Conservation (phyloP, 306 rosid genomes). For the Argentina anserina region DNA sequence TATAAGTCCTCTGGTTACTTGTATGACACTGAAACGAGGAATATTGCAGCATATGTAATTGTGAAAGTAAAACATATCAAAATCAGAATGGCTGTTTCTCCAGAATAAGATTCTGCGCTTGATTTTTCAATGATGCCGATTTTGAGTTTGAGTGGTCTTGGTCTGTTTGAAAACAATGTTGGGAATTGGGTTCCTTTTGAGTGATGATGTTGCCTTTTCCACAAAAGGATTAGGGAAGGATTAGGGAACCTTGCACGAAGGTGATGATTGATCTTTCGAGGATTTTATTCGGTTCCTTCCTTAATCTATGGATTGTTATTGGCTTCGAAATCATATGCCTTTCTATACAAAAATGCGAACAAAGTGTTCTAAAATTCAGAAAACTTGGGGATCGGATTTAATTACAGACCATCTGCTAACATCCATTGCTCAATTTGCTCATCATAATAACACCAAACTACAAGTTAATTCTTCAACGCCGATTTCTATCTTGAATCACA, state of each 20-base stretch:
- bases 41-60: neutral
- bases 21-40: constrained; percentile 13
- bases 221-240: constrained; percentile 24
- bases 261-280: constrained; percentile 29
- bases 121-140: neutral
- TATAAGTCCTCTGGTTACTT: constrained; percentile 6
- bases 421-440: constrained; percentile 16
- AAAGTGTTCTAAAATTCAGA: neutral
- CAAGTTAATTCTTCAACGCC: constrained; percentile 36
- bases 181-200: constrained; percentile 39
- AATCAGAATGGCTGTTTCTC: constrained; percentile 24
- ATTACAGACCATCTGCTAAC: constrained; percentile 32
- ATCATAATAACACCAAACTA: constrained; percentile 11
- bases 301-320: neutral
- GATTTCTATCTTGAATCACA: constrained; percentile 21
- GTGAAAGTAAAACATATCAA: constrained; percentile 21
- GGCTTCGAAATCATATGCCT: constrained; percentile 15
- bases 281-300: constrained; percentile 39
- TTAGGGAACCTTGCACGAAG: constrained; percentile 18
- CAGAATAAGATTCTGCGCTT: constrained; percentile 11
- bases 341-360: neutral
- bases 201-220: constrained; percentile 19
- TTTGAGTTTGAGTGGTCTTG: constrained; percentile 20
- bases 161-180: constrained; percentile 24
- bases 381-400: constrained; percentile 20